Conservation (phyloP, 108 stramenopile genomes). For the Skeletonema potamos region DNA sequence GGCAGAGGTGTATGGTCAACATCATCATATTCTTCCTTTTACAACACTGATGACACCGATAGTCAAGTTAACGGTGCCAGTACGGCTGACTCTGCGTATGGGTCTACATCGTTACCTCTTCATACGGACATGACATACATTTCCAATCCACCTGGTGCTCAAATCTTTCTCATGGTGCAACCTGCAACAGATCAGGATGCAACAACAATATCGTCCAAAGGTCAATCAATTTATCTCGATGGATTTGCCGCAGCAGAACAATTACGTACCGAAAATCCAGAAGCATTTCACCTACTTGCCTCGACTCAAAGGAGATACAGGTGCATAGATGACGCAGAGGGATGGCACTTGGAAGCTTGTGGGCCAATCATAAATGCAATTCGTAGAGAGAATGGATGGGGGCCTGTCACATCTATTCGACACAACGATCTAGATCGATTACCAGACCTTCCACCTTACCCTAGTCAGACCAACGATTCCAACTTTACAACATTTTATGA, state of each 20-base stretch:
- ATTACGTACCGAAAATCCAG: slow-evolving; percentile 49
- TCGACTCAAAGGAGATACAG: slow-evolving; percentile 62
- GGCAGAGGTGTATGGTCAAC: slow-evolving; percentile 79
- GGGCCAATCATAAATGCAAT: slow-evolving; percentile 65
- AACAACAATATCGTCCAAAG: slow-evolving; percentile 12
- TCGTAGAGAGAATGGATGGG: slow-evolving; percentile 23
- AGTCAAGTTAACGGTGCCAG: slow-evolving; percentile 54
- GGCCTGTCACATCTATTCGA: slow-evolving; percentile 60
- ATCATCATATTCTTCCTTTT: slow-evolving; percentile 44
- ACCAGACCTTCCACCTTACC: slow-evolving; percentile 74
- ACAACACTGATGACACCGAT: slow-evolving; percentile 14
- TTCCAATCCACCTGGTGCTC: slow-evolving; percentile 78
- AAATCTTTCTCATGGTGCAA: slow-evolving; percentile 84
- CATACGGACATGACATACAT: slow-evolving; percentile 88
- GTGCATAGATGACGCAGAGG: slow-evolving; percentile 60
- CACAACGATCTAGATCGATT: slow-evolving; percentile 87
- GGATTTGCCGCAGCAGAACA: slow-evolving; percentile 70
- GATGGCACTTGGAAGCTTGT: slow-evolving; percentile 78
- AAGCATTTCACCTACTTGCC: slow-evolving; percentile 56
- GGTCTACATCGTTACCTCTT: slow-evolving; percentile 66
- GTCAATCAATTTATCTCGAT: slow-evolving; percentile 63
- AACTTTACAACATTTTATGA: slow-evolving; percentile 62
- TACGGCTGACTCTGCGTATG: slow-evolving; percentile 84
- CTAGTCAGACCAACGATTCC: neutral
- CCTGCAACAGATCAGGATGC: slow-evolving; percentile 43